These are phyloP conservation scores for Pestalotiopsis sp. DNA, from an alignment of 2,329 filamentous ascomycete species.

Conservation along the genomic window DNA sequence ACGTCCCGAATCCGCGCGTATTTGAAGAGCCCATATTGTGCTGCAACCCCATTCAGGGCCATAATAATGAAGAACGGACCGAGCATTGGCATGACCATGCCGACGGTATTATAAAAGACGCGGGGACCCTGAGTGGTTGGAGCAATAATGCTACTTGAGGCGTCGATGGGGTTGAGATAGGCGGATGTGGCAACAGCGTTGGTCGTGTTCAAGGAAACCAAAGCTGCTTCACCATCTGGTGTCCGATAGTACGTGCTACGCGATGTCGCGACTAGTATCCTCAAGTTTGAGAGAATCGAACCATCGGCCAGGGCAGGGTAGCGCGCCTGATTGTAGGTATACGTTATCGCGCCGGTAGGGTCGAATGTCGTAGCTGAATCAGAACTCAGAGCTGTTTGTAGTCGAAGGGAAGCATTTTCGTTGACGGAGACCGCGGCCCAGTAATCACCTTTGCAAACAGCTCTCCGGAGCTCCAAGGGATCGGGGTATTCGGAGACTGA, in stretches of 20 bases:
- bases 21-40: constrained; percentile 39
- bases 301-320: constrained; percentile 23
- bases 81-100: constrained; percentile 47
- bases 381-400: constrained; percentile 20
- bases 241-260: not conserved
- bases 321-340: constrained; percentile 33
- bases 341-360: not conserved
- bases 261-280: not conserved
- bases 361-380: constrained; percentile 35
- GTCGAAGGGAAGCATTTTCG: constrained; percentile 36
- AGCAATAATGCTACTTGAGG: not conserved
- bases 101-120: constrained; percentile 47
- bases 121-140: constrained; percentile 36
- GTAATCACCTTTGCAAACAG: constrained; percentile 37
- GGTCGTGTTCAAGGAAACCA: not conserved
- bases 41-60: constrained; percentile 45
- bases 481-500: constrained; percentile 21
- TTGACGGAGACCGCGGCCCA: constrained; percentile 36
- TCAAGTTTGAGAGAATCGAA: constrained; percentile 25
- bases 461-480: constrained; percentile 22
- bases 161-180: not conserved
- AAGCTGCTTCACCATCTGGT: not conserved
- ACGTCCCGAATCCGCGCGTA: constrained; percentile 27
- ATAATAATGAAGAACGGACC: constrained; percentile 52
- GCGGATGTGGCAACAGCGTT: not conserved